phyloP scores from a whole-genome alignment of 2,329 filamentous ascomycete species.

The Ceratocystis papillata region DNA sequence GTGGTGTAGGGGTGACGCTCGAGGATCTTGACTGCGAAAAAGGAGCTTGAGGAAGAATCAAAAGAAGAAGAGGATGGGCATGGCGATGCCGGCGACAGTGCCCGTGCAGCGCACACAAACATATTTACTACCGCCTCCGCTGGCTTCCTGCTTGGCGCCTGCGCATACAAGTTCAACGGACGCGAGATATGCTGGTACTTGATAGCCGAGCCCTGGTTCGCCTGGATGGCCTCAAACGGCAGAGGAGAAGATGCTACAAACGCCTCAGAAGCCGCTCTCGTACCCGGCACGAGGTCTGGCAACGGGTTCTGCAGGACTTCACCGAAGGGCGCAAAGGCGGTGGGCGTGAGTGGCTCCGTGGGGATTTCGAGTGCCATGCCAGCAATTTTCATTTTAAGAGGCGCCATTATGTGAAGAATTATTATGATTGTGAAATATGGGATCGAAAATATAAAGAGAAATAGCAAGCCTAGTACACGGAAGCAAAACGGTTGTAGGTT shows the following conservation, averaged over 20 bases:
- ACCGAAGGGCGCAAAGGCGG: conserved; percentile 67
- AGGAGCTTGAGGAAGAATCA: conserved; percentile 21
- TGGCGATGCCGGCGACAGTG: conserved; percentile 25
- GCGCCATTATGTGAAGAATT: background rate
- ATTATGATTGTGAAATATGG: no score
- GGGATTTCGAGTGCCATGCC: conserved; percentile 33
- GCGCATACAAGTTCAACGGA: conserved; percentile 58
- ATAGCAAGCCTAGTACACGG: background rate
- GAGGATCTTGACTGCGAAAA: conserved; percentile 59
- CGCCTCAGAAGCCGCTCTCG: conserved; percentile 18
- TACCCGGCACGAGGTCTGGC: conserved; percentile 35
- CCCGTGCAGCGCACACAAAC: conserved; percentile 59
- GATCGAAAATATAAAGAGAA: background rate
- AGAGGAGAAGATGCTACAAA: conserved; percentile 25
- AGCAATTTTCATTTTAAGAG: conserved; percentile 6
- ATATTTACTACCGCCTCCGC: conserved; percentile 65
- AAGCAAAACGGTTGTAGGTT: no score
- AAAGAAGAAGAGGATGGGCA: background rate
- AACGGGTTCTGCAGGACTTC: conserved; percentile 68
- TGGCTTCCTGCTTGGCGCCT: conserved; percentile 47
- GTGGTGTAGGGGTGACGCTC: conserved; percentile 91
- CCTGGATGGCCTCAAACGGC: conserved; percentile 44
- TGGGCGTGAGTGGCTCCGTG: conserved; percentile 55
- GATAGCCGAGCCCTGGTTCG: conserved; percentile 80
- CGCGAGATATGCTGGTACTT: conserved; percentile 76